Percentiles rank a stretch among this genome's conserved stretches.
These are phyloP conservation scores for Drechmeria coniospora DNA, from an alignment of 2,329 filamentous ascomycete species.

Conservation along the genomic window DNA sequence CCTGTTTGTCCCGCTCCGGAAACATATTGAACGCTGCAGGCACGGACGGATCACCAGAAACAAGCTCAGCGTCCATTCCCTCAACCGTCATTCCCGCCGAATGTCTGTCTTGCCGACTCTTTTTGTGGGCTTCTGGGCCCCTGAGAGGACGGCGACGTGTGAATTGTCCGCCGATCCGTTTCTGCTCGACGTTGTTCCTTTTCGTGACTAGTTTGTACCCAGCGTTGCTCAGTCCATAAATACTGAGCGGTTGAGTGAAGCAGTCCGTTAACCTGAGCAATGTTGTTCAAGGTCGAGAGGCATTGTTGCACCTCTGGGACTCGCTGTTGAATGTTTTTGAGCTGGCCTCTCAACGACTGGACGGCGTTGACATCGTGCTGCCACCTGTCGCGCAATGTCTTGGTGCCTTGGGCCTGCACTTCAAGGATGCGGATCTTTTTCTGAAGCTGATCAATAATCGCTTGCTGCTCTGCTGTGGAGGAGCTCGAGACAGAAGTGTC, in stretches of 20 bases:
- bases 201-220: constrained; percentile 12
- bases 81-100: too few species aligned
- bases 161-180: not conserved
- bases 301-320: constrained; percentile 11
- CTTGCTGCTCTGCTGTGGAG: not conserved
- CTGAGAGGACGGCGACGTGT: too few species aligned
- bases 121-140: too few species aligned
- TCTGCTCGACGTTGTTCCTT: not conserved
- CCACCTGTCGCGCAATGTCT: constrained; percentile 11
- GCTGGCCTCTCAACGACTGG: constrained; percentile 9
- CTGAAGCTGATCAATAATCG: constrained; percentile 4
- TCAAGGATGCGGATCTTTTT: constrained; percentile 10
- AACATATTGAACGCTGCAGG: too few species aligned
- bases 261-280: constrained; percentile 12
- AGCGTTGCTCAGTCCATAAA: constrained; percentile 12
- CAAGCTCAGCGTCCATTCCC: constrained; percentile 1
- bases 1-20: not conserved
- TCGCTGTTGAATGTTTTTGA: constrained; percentile 10
- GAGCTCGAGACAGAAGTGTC: not conserved
- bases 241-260: constrained; percentile 15
- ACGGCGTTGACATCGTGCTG: constrained; percentile 13
- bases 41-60: too few species aligned
- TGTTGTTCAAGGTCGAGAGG: constrained; percentile 11
- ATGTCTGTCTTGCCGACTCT: too few species aligned
- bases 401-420: constrained; percentile 6